These are phyloP conservation scores for Catharanthus roseus DNA, from an alignment of 257 asterid genomes.

Conservation along the genomic window DNA sequence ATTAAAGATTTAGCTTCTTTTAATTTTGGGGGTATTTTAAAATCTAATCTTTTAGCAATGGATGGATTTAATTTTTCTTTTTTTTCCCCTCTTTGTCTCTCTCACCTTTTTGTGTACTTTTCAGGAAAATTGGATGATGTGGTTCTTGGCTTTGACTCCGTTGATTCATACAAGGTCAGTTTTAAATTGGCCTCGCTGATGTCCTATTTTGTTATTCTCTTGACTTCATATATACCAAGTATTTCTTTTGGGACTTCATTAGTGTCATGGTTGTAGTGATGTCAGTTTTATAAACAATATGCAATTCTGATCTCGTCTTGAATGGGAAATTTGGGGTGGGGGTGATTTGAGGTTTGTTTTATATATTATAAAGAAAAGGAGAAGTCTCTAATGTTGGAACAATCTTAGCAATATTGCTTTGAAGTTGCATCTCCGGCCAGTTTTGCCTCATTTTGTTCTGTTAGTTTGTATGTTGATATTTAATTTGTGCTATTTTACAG, in stretches of 20 bases:
- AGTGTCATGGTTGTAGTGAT: not conserved
- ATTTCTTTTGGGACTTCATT: not conserved
- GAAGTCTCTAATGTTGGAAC: not conserved
- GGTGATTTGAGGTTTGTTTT: not conserved
- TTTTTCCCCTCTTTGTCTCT: too few relatives aligned
- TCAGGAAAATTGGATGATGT: constrained; percentile 74
- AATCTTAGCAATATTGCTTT: not conserved
- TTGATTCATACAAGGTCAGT: constrained; percentile 67
- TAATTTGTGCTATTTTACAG: constrained; percentile 29
- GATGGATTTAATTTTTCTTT: not conserved
- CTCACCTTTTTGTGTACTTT: not conserved
- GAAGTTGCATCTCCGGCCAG: too few relatives aligned
- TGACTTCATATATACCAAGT: not conserved
- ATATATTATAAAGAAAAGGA: not conserved
- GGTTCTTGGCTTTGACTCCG: constrained; percentile 60
- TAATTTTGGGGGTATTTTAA: not conserved
- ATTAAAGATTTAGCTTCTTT: not conserved
- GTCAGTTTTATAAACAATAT: not conserved
- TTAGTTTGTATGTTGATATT: too few relatives aligned
- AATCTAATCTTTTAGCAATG: not conserved
- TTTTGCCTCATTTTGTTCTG: not conserved
- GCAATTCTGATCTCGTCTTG: not conserved
- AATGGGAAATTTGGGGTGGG: not conserved
- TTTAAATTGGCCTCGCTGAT: not conserved
- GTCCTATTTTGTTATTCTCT: not conserved